Base-by-base conservation (phyloP, 1,139 yeast genomes). In the Magnusiomyces suaveolens region DNA sequence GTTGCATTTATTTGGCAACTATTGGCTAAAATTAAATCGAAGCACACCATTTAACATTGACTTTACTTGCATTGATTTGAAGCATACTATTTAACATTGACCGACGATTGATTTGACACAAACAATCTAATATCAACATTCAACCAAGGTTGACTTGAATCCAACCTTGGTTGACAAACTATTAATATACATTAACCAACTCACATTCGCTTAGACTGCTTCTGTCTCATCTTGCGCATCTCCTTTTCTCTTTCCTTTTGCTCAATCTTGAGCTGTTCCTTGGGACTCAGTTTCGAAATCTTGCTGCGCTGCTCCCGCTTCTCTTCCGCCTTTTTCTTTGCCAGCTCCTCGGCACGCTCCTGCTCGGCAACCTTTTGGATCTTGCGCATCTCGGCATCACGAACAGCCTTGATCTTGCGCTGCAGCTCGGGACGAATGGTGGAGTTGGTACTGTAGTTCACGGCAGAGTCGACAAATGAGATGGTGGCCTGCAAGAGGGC, bases 331-430 rank as follows among this genome's bases (percentile, higher is more conserved):
- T 80, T 83, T 70, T 81, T 82, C 59, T 76, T 80, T 56, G 83
- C 86, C 53, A 82, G 69, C 63, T 82, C 84, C 69, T 86, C 95
- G 58, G 81, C 82, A 67, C 78, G 79, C 57, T 72, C 72, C 25
- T 78, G 82, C 54, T 87, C 95, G 58, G 77, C 71, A 38, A 74
- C 66, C 70, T 80, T 84, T 60, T 75, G 73, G 60, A 84, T 71
- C 72, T 84, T 84, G 58, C 76, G 70, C 54, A 78, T 65, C 69
- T 84, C 95, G 20, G 69, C 75, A 66, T 89, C 95, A 72, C 95
- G 82, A 52, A 84, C 77, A 63, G 79, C 83, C 67, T 78, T 81
- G 58, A 88, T 77, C 74, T 87, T 90, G 70, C 81, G 84, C 61
- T 82, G 72, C 56, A 90, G 77, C 67, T 89, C 97, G 23, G 87